Evolutionary conservation across 495 filamentous ascomycete genomes (phyloP).

Genomic region (Tuber aestivum): DNA sequence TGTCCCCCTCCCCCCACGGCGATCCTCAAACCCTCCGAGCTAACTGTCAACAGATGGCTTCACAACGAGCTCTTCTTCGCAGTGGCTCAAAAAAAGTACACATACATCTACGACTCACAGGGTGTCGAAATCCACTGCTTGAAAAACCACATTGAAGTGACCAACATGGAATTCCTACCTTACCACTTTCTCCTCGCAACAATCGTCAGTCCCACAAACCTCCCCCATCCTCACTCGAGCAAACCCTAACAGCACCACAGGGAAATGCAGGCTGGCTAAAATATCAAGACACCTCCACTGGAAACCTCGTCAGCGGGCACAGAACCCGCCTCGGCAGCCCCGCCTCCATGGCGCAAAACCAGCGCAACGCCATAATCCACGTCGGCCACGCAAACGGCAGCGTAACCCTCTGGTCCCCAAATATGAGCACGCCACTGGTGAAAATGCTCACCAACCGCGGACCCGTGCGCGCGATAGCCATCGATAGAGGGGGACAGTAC

Average conservation of each 20-base stretch:
- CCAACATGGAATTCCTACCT: constrained; percentile 88
- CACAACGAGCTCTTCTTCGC: constrained; percentile 96
- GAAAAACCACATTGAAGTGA: constrained; percentile 83
- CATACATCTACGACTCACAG: constrained; percentile 85
- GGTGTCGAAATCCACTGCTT: constrained; percentile 90
- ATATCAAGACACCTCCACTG: constrained; percentile 93
- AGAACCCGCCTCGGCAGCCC: constrained; percentile 77
- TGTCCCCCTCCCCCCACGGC: background rate
- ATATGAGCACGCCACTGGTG: constrained; percentile 74
- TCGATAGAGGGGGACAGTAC: constrained; percentile 86
- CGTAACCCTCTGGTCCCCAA: constrained; percentile 94
- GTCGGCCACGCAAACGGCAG: constrained; percentile 90
- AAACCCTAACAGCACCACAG: constrained; percentile 46
- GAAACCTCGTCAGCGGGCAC: constrained; percentile 73
- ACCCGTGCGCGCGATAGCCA: constrained; percentile 77
- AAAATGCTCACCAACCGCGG: constrained; percentile 93
- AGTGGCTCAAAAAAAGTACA: constrained; percentile 95
- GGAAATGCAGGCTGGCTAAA: constrained; percentile 79
- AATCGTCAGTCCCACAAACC: constrained; percentile 54
- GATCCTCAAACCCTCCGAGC: background rate
- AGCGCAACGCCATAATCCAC: constrained; percentile 83
- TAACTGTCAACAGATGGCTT: constrained; percentile 57
- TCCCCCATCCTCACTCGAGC: background rate
- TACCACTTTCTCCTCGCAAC: constrained; percentile 93
- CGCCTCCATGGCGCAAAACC: constrained; percentile 78